Evolutionary conservation across 306 rosid species (phyloP), one percentile per base, ranked within the genome.

Genomic region (Ammopiptanthus mongolicus): DNA sequence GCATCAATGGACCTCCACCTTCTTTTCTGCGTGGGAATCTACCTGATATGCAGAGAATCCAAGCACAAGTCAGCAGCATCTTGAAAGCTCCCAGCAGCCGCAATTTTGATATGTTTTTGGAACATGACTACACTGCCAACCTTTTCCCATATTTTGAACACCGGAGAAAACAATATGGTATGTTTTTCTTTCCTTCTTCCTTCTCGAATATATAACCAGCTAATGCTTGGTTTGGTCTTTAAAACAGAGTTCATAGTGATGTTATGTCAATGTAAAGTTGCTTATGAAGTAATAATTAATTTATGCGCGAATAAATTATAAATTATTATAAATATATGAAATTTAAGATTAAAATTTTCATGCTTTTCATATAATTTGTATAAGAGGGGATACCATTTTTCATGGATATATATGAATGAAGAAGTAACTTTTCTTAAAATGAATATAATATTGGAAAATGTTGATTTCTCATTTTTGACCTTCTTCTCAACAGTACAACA

Each of bases 111-210:
- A 83, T 37, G 29, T 80, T 86, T 76, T 78, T 88, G 3, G 96
- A 37, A 8, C 91, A 90, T 57, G 97, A 94, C 77, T 88, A 86
- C 73, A 87, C 96, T 50, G 80, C 96, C 68, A 68, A 88, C 4
- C 87, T 94, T 86, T 94, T 94, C 79, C 98, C 98, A 2, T 91
- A 86, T 68, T 85, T 90, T 25, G 97, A 88, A 59, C 90, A 86
- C 79, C 91, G 98, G 98, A 80, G 93, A 60, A 86, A 90, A 69
- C 80, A 91, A 87, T 94, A 91, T 51, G 97, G 97, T 94, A 25
- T 1, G 3, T 53, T 34, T 4, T 36, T 47, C 64, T 14, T 62
- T 18, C 11, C 1, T 68, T 8, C 33, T 31, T 37, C 64, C 22
- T 58, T 11, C 36, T 0, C 36, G 6, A 31, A 31, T 31, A 31